Percentiles rank a stretch among this genome's conserved stretches.
Conservation (phyloP, 2,329 filamentous ascomycete genomes). For the Ascochyta clinopodiicola region DNA sequence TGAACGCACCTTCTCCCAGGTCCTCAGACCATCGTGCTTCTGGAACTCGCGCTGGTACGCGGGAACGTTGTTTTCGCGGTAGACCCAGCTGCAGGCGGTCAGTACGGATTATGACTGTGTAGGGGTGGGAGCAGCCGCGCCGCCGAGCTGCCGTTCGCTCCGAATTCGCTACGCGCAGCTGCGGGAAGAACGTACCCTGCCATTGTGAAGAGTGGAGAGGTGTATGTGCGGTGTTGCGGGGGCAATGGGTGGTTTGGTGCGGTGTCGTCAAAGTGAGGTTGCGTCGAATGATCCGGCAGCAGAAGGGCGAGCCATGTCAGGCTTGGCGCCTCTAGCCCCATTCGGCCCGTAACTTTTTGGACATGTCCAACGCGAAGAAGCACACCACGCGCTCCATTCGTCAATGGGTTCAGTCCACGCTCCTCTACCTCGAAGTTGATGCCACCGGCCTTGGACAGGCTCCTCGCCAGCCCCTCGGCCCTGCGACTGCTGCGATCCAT, state of each 20-base stretch:
- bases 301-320: slow-evolving; percentile 3
- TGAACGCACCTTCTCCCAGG: slow-evolving; percentile 78
- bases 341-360: slow-evolving; percentile 20
- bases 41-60: slow-evolving; percentile 78
- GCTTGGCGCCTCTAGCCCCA: slow-evolving; percentile 25
- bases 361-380: not conserved
- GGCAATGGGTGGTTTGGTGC: slow-evolving; percentile 44
- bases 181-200: slow-evolving; percentile 48
- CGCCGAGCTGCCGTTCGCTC: slow-evolving; percentile 14
- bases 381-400: slow-evolving; percentile 13
- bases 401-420: slow-evolving; percentile 30
- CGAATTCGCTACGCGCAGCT: slow-evolving; percentile 15
- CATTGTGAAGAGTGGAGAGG: slow-evolving; percentile 51
- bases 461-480: slow-evolving; percentile 54
- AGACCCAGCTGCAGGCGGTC: slow-evolving; percentile 54
- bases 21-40: slow-evolving; percentile 71
- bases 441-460: slow-evolving; percentile 54
- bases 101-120: slow-evolving; percentile 31
- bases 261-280: slow-evolving; percentile 35
- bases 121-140: slow-evolving; percentile 15
- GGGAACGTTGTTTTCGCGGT: slow-evolving; percentile 79
- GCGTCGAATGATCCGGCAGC: slow-evolving; percentile 37
- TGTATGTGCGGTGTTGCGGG: slow-evolving; percentile 33
- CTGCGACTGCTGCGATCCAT: slow-evolving; percentile 48
- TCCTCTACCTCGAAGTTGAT: slow-evolving; percentile 42